Conservation (phyloP, 73 alveolate genomes). For the Paramecium octaurelia region DNA sequence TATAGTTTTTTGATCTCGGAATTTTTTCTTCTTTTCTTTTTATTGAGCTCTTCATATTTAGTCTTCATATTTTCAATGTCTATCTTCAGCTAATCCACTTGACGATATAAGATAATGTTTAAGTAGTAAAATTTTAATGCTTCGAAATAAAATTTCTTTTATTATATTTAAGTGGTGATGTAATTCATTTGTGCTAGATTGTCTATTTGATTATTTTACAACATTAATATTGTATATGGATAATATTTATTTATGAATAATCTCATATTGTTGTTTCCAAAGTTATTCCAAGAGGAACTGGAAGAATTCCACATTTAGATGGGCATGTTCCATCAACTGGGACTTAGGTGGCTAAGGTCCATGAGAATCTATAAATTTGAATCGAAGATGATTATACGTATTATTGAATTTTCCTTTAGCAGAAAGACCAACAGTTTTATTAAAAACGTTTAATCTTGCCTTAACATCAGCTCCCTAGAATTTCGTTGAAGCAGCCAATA, state of each 20-base stretch:
- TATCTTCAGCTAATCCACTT: background rate
- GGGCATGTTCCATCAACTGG: conserved; percentile 37
- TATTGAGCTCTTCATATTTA: background rate
- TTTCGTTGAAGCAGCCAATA: conserved; percentile 2
- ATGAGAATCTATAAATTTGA: background rate
- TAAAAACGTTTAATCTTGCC: background rate
- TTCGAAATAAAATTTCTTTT: background rate
- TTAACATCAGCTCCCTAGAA: background rate
- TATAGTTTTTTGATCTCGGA: background rate
- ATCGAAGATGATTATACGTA: background rate
- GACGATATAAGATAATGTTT: background rate
- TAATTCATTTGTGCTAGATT: background rate
- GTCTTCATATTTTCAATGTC: background rate
- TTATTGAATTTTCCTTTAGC: conserved; percentile 34
- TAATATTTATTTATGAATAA: background rate
- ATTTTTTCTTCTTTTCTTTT: background rate
- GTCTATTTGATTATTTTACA: background rate
- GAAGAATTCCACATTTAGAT: background rate
- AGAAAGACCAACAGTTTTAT: background rate
- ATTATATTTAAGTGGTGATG: background rate
- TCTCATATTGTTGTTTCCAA: conserved; percentile 49
- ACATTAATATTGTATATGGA: background rate
- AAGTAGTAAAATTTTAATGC: background rate
- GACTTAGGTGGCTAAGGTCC: background rate
- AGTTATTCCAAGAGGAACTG: conserved; percentile 40